Base-by-base conservation (phyloP, 129 eudicot species). In the Scalesia atractyloides region DNA sequence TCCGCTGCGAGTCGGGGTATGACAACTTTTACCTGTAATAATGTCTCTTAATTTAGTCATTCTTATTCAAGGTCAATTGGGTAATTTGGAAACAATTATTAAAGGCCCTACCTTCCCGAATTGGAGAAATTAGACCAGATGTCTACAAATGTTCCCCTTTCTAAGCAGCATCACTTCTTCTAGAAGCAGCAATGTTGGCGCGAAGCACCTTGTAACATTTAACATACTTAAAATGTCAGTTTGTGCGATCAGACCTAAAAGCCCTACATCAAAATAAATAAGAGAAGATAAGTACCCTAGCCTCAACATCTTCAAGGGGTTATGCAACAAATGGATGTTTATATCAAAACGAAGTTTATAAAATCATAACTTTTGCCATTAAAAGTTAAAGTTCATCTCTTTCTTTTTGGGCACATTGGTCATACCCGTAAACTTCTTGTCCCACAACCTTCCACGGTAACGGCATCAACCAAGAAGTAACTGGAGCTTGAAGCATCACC, bases 401-500 rank as follows among this genome's bases (percentile, higher is more conserved):
- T n/a, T n/a, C n/a, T n/a, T n/a, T n/a, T n/a, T n/a, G n/a, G n/a
- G n/a, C n/a, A n/a, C n/a, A n/a, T n/a, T n/a, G n/a, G n/a, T n/a
- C 20, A 56, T 75, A 89, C 96, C 96, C 90, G 97, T 73, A 93
- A 90, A 80, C 98, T 89, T 89, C 91, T 89, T n/a, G 96, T 93
- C 64, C 98, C 98, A 51, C 97, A 93, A 56, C 98, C 98, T 85
- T 93, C 97, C 71, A 93, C 98, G 15, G 96, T 93, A 68, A 93
- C 56, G 50, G 98, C 97, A 69, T 96, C 98, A 64, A 96, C 97
- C 72, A 93, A 82, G 82, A 93, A 93, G 86, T 93, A 93, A 81
- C 98, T 93, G 57, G 98, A 97, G 82, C 96, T 90, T 72, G 97
- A 93, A 68, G 98, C 97, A 81, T 93, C 98, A 70, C 98, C 98